Evolutionary conservation across 2,329 filamentous ascomycete genomes (phyloP), one percentile per base, ranked within the genome.

Genomic region (Chaetothyriales sp.): DNA sequence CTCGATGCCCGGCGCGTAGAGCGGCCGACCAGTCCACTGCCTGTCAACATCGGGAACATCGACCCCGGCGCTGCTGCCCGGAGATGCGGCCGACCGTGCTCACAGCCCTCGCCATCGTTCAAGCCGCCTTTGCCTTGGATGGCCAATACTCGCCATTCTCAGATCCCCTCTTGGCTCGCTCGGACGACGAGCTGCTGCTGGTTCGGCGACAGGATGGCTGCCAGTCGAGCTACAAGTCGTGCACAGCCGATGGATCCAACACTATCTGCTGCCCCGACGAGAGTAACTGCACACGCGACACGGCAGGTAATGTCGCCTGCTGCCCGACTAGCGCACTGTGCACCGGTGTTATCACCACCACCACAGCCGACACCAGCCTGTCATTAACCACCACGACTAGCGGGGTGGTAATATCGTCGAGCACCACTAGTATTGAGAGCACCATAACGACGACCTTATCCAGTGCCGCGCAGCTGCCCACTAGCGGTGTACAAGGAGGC

Each of bases 261-360:
- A 70, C 70, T 43, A 70, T 78, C 51, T 83, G 80, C 69, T 83
- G 80, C 64, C 67, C 67, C 33, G 65, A 67, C 43, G 70, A 69
- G 47, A 72, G 76, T 19, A 69, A 72, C 52, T 83, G 80, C 67
- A 72, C 74, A 44, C 70, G 72, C 48, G 80, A 83, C 64, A 65
- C 66, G 43, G 75, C 72, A 40, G 72, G 77, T 50, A 70, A 80
- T 55, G 74, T 82, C 50, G 80, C 78, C 20, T 83, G 80, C 69
- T 83, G 80, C 65, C 78, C 78, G 0, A 70, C 66, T 22, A 73
- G 75, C 48, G 74, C 75, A 13, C 73, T 68, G 25, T 83, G 80
- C 61, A 81, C 78, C 0, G 80, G 80, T 1, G 73, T 69, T 7
- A 69, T 81, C 46, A 58, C 49, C 22, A 60, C 60, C 19, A 53